Evolutionary conservation across 345 rosid genomes (phyloP).

Genomic region (Rhodamnia rubescens): DNA sequence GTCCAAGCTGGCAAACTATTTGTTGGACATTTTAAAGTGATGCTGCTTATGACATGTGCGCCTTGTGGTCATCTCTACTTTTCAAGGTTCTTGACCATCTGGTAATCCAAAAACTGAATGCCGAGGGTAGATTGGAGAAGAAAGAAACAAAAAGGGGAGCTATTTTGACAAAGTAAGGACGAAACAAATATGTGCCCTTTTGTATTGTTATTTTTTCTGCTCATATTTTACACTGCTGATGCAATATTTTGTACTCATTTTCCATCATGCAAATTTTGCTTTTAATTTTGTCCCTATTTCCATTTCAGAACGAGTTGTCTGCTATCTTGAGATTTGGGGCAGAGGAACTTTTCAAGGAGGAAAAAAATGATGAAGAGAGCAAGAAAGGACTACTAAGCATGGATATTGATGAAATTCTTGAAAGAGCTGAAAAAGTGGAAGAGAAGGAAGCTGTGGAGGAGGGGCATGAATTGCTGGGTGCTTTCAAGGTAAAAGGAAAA

Average conservation of each 20-base stretch:
- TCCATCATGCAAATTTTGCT: not conserved
- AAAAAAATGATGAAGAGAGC: constrained; percentile 93
- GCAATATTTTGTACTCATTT: not conserved
- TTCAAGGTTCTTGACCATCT: constrained; percentile 91
- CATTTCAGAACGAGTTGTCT: constrained; percentile 82
- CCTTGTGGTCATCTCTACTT: not conserved
- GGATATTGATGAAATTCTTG: constrained; percentile 98
- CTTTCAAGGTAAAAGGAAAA: constrained; percentile 70
- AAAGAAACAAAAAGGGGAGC: constrained; percentile 91
- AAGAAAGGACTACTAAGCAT: constrained; percentile 76
- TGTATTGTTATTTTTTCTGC: not conserved
- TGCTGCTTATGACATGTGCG: not conserved
- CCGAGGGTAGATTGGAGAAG: constrained; percentile 98
- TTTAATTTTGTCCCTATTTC: not conserved
- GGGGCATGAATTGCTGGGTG: constrained; percentile 77
- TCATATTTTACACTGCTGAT: not conserved
- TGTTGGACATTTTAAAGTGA: not conserved
- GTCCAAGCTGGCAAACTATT: not conserved
- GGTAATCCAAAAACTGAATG: constrained; percentile 97
- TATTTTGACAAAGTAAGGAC: constrained; percentile 81
- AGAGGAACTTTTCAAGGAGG: constrained; percentile 96
- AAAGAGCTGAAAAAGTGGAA: constrained; percentile 97
- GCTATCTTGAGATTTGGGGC: constrained; percentile 98
- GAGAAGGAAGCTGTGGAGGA: constrained; percentile 56
- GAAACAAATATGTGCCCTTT: not conserved